phyloP scores from a whole-genome alignment of 208 protist genomes.

The Wallacemonas rigidus region DNA sequence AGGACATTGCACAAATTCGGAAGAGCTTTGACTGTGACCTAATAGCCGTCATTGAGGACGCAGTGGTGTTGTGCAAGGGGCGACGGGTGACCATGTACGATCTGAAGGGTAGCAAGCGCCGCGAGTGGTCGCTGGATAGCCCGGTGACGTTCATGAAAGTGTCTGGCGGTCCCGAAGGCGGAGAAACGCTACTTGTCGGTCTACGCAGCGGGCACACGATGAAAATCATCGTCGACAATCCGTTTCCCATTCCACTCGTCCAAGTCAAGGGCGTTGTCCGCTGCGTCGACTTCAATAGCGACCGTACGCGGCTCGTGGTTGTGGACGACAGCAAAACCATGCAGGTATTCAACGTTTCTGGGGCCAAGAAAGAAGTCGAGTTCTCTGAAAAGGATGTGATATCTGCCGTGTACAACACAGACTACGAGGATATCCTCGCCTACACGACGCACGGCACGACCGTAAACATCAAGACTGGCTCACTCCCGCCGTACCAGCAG shows the following conservation, averaged over 20 bases:
- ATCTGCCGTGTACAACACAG: slow-evolving; percentile 94
- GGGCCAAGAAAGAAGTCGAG: slow-evolving; percentile 83
- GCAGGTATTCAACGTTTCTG: slow-evolving; percentile 86
- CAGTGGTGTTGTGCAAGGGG: slow-evolving; percentile 93
- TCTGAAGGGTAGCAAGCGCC: slow-evolving; percentile 87
- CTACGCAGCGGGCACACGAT: slow-evolving; percentile 90
- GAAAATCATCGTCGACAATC: slow-evolving; percentile 97
- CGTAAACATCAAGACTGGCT: slow-evolving; percentile 94
- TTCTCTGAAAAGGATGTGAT: slow-evolving; percentile 90
- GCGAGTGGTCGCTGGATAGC: slow-evolving; percentile 95
- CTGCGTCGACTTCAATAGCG: slow-evolving; percentile 91
- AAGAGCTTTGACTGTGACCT: slow-evolving; percentile 93
- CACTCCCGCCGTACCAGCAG: slow-evolving; percentile 93
- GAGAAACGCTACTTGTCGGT: slow-evolving; percentile 94
- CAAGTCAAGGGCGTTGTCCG: slow-evolving; percentile 76
- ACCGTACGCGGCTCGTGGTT: slow-evolving; percentile 90
- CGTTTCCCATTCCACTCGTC: slow-evolving; percentile 93
- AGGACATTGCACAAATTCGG: slow-evolving; percentile 91
- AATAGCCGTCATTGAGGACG: slow-evolving; percentile 89
- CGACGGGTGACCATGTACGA: slow-evolving; percentile 89
- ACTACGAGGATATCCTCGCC: slow-evolving; percentile 96
- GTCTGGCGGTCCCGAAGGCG: slow-evolving; percentile 84
- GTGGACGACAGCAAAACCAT: slow-evolving; percentile 91
- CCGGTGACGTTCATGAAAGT: slow-evolving; percentile 95
- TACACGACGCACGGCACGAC: slow-evolving; percentile 82